Conservation (phyloP, 352 stramenopile species). For the Globisporangium parvum region DNA sequence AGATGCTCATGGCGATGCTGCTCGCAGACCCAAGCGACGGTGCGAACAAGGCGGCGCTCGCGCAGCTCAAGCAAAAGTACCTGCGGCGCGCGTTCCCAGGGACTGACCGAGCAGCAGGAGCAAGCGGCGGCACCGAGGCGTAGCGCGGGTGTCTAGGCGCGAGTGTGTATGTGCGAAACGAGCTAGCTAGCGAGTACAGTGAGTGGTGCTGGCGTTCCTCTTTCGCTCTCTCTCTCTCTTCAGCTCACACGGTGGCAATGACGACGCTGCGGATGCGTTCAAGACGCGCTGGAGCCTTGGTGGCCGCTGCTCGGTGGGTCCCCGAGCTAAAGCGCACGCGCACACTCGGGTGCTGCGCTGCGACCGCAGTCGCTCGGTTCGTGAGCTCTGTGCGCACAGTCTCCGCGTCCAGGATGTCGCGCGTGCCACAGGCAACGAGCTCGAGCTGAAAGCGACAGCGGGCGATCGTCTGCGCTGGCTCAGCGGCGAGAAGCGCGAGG, state of each 20-base stretch:
- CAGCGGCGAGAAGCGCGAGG: constrained; percentile 1
- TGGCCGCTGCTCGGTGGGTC: neutral
- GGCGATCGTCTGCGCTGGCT: neutral
- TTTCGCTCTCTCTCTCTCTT: too few relatives aligned
- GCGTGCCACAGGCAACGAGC: constrained; percentile 1
- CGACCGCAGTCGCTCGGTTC: neutral
- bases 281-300: neutral
- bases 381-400: neutral
- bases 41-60: constrained; percentile 8
- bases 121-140: too few relatives aligned
- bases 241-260: neutral
- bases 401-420: neutral
- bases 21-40: constrained; percentile 10
- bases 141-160: too few relatives aligned
- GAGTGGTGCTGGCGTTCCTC: too few relatives aligned
- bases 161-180: too few relatives aligned
- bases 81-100: constrained; percentile 10
- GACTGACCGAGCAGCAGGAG: too few relatives aligned
- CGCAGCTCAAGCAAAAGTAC: constrained; percentile 17
- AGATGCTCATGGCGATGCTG: constrained; percentile 19
- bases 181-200: too few relatives aligned
- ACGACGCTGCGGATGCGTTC: constrained; percentile 1
- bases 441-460: constrained; percentile 3
- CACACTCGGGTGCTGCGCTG: neutral
- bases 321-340: constrained; percentile 3